Percentiles rank a stretch among this genome's conserved stretches.
Conservation (phyloP, 176 grass and related monocot genomes). For the Lolium perenne region DNA sequence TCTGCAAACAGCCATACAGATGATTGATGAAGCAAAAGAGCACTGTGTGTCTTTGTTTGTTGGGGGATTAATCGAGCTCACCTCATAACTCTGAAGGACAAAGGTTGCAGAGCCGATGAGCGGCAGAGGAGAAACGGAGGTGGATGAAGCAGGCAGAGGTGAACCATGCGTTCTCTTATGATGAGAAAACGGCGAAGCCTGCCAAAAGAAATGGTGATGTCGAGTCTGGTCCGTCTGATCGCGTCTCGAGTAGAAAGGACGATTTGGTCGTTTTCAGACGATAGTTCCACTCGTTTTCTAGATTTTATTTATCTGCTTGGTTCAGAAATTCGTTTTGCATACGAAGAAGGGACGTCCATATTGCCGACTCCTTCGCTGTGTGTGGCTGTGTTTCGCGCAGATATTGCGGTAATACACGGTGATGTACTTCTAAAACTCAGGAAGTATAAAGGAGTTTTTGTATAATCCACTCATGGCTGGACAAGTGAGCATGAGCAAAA, state of each 20-base stretch:
- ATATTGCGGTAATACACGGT: background rate
- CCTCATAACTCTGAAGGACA: background rate
- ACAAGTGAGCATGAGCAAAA: too few relatives aligned
- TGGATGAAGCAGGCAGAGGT: slow-evolving; percentile 16
- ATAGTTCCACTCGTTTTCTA: slow-evolving; percentile 12
- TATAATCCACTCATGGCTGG: too few relatives aligned
- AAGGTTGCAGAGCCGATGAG: background rate
- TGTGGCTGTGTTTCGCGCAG: background rate
- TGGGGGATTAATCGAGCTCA: background rate
- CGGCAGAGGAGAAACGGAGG: background rate
- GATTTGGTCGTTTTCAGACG: slow-evolving; percentile 11
- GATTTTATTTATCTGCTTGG: background rate
- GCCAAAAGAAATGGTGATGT: background rate
- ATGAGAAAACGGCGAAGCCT: background rate
- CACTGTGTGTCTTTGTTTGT: background rate
- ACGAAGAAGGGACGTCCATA: background rate
- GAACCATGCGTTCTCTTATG: background rate
- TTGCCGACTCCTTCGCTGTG: background rate
- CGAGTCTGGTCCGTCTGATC: background rate
- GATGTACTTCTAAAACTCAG: too few relatives aligned
- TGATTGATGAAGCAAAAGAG: background rate
- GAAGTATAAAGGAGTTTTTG: too few relatives aligned
- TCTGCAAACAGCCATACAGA: slow-evolving; percentile 21
- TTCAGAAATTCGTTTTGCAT: slow-evolving; percentile 26
- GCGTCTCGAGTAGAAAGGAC: background rate